These are phyloP conservation scores for Erythrobasidium hasegawianum DNA, from an alignment of 1,284 basidiomycete species.

Conservation along the genomic window DNA sequence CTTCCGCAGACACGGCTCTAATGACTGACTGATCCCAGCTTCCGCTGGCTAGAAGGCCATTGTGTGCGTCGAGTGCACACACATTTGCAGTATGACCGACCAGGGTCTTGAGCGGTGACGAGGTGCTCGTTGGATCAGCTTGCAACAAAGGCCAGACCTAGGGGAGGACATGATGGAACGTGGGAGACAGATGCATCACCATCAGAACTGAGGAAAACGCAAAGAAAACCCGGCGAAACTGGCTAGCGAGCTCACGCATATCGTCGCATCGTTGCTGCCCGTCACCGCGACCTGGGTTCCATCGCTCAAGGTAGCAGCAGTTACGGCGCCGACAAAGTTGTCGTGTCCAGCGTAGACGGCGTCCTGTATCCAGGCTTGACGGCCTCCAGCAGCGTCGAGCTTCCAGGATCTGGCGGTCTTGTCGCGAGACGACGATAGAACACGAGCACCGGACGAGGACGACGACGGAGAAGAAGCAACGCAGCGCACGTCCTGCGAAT, in stretches of 20 bases:
- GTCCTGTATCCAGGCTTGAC: constrained; percentile 37
- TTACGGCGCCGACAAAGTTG: constrained; percentile 75
- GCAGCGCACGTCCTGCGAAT: constrained; percentile 29
- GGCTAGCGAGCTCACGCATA: not conserved
- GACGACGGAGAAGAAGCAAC: constrained; percentile 8
- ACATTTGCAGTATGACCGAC: constrained; percentile 84
- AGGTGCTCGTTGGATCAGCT: not conserved
- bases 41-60: constrained; percentile 79
- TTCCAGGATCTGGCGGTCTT: constrained; percentile 81
- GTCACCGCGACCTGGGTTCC: constrained; percentile 59
- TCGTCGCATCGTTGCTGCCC: constrained; percentile 43
- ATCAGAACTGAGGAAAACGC: no score
- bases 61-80: constrained; percentile 72
- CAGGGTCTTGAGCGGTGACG: constrained; percentile 43
- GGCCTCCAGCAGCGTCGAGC: constrained; percentile 44
- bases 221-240: no score
- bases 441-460: constrained; percentile 53
- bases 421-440: constrained; percentile 86
- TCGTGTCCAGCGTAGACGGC: constrained; percentile 58
- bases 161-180: no score
- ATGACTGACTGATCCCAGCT: constrained; percentile 68
- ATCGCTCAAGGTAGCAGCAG: constrained; percentile 64
- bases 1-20: not conserved
- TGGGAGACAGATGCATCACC: no score
- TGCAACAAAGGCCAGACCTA: not conserved